phyloP scores from a whole-genome alignment of 1,284 basidiomycete genomes.

The Psilocybe mexicana region DNA sequence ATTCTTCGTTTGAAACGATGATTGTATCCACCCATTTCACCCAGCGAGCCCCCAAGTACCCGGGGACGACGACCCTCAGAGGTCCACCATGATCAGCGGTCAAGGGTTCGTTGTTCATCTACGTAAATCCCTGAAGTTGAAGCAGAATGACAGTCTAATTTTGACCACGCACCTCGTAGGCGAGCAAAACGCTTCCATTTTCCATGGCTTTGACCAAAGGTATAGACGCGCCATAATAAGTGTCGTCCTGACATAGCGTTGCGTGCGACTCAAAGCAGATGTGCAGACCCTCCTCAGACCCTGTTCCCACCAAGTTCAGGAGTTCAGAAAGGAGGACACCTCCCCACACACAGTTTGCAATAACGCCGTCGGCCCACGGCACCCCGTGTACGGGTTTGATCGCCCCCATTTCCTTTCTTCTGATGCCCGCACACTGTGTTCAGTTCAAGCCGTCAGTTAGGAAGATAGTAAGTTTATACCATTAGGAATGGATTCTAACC shows the following conservation, averaged over 20 bases:
- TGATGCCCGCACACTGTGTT: constrained; percentile 64
- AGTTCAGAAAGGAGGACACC: constrained; percentile 58
- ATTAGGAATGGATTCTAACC: constrained; percentile 34
- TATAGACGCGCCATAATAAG: constrained; percentile 62
- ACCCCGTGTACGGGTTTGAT: constrained; percentile 55
- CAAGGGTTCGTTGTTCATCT: constrained; percentile 70
- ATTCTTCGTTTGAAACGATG: constrained; percentile 51
- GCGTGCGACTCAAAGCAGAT: constrained; percentile 65
- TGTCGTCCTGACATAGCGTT: constrained; percentile 60
- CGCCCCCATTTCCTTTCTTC: constrained; percentile 64
- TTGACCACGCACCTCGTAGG: constrained; percentile 50
- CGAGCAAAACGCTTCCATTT: constrained; percentile 57
- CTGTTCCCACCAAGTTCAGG: constrained; percentile 45
- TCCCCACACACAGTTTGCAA: constrained; percentile 63
- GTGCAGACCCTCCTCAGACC: constrained; percentile 38
- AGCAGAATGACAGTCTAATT: background rate
- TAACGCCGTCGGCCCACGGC: constrained; percentile 62
- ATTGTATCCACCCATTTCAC: constrained; percentile 78
- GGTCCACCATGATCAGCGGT: constrained; percentile 69
- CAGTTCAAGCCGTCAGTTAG: background rate
- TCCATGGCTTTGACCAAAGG: constrained; percentile 49
- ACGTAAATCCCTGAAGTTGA: background rate
- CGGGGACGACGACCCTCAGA: constrained; percentile 69
- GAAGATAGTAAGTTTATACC: background rate
- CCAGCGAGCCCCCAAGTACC: constrained; percentile 73